Conservation (phyloP, 1,284 basidiomycete genomes). For the Heterobasidion annosum region DNA sequence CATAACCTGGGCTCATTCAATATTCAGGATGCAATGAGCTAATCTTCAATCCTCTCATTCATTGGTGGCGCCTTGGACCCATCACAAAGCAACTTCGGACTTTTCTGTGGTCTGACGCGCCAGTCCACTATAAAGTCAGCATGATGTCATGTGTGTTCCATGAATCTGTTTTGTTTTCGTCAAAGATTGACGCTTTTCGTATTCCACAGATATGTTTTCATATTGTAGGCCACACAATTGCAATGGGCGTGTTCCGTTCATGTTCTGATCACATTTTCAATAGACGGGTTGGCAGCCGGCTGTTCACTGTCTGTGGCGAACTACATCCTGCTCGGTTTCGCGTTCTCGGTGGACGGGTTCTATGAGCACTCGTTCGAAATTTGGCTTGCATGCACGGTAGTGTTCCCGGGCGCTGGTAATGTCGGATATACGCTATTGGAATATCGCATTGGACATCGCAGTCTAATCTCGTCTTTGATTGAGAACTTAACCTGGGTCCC, state of each 20-base stretch:
- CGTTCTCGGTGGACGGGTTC: constrained; percentile 57
- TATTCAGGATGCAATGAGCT: constrained; percentile 58
- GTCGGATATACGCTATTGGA: constrained; percentile 63
- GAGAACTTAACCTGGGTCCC: constrained; percentile 74
- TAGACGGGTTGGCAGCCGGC: constrained; percentile 69
- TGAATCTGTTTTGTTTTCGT: not conserved
- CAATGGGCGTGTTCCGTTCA: not conserved
- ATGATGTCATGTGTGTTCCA: constrained; percentile 62
- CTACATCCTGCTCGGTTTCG: constrained; percentile 63
- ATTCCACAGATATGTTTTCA: constrained; percentile 70
- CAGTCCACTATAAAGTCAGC: constrained; percentile 76
- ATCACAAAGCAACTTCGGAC: constrained; percentile 68
- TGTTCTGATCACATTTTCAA: not conserved
- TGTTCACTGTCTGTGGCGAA: constrained; percentile 59
- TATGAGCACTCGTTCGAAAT: constrained; percentile 70
- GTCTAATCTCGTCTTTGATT: constrained; percentile 39
- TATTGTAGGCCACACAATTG: constrained; percentile 45
- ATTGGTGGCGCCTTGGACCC: constrained; percentile 69
- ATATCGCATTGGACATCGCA: constrained; percentile 64
- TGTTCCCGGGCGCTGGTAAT: constrained; percentile 71
- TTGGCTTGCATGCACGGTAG: constrained; percentile 67
- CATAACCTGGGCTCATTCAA: not conserved
- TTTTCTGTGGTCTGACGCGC: constrained; percentile 74
- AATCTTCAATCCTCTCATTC: constrained; percentile 66
- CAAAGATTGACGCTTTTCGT: constrained; percentile 12